A percentile compares a stretch with the other conserved stretches of the same genome.
Conservation (phyloP, 2,329 filamentous ascomycete species). For the Pseudocercospora musae region DNA sequence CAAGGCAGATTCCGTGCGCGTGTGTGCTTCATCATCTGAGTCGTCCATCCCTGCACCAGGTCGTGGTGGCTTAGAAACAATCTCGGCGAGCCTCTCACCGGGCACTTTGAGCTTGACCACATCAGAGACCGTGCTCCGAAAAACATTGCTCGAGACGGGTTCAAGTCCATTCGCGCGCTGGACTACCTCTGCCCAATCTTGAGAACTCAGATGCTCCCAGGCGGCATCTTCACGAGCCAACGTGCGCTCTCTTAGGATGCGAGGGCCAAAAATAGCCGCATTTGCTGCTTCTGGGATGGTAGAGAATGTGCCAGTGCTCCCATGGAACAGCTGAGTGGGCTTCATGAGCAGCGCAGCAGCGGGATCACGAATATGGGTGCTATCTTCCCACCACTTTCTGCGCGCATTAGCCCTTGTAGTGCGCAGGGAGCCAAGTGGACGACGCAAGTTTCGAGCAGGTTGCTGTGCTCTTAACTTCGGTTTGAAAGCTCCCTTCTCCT, state of each 20-base stretch:
- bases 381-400: conserved; percentile 12
- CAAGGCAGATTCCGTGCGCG: not conserved
- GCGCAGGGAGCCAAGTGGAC: conserved; percentile 11
- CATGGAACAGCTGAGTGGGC: conserved; percentile 11
- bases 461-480: not conserved
- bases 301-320: conserved; percentile 14
- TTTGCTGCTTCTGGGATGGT: conserved; percentile 5
- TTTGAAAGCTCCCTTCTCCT: not conserved
- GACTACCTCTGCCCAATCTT: not conserved
- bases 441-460: conserved; percentile 5
- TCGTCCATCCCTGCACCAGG: not conserved
- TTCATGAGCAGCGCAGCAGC: conserved; percentile 13
- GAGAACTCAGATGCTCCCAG: not conserved
- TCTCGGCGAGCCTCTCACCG: conserved; percentile 9
- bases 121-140: not conserved
- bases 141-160: not conserved
- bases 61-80: conserved; percentile 3
- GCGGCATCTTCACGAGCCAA: not conserved
- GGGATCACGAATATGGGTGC: not conserved
- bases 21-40: not conserved
- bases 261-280: not conserved
- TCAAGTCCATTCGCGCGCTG: conserved; percentile 1
- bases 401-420: not conserved
- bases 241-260: not conserved
- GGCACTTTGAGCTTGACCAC: conserved; percentile 16